Base-by-base conservation (phyloP, 2,329 filamentous ascomycete species). In the Fusarium mangiferae region DNA sequence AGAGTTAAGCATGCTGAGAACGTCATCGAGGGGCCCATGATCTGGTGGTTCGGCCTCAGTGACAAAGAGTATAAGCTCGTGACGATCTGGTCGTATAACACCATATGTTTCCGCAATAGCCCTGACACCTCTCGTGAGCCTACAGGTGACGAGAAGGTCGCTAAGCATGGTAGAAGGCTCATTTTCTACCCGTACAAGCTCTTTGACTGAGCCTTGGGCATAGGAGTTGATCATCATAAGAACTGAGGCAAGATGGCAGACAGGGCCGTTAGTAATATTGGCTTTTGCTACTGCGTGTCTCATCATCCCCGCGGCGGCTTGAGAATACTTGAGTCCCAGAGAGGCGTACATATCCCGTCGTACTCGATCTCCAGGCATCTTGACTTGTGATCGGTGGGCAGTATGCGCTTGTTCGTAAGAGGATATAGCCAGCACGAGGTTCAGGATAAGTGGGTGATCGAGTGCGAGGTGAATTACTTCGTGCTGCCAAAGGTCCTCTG, bases 221-320 rank as follows among this genome's bases (percentile, higher is more conserved):
- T 56, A 62, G 10, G 59, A 62, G 38, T 44, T 62, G 15, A 62
- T 44, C 59, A 62, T 62, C 59, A 62, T 62, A 20, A 62, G 59
- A 38, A 62, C 13, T 24, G 59, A 62, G 26, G 59, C 59, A 7
- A 56, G 48, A 33, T 62, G 59, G 4, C 59, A 62, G 0, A 62
- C 15, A 2, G 59, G 38, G 22, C 59, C 49, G 59, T 62, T 62
- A 9, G 38, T 12, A 18, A 7, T 5, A n/a, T 56, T 62, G 0
- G 59, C 59, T 1, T 26, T 56, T 4, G 33, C 48, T 24, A 62
- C 59, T 30, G 39, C 49, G 3, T 38, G 30, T 24, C 59, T 62
- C 49, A 62, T 62, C 59, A 62, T 24, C 9, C 59, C 17, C 1
- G 22, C 59, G 20, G 59, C 59, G 5, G 17, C 3, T 20, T 20